Conservation (phyloP, 257 asterid genomes). For the Sherardia arvensis region DNA sequence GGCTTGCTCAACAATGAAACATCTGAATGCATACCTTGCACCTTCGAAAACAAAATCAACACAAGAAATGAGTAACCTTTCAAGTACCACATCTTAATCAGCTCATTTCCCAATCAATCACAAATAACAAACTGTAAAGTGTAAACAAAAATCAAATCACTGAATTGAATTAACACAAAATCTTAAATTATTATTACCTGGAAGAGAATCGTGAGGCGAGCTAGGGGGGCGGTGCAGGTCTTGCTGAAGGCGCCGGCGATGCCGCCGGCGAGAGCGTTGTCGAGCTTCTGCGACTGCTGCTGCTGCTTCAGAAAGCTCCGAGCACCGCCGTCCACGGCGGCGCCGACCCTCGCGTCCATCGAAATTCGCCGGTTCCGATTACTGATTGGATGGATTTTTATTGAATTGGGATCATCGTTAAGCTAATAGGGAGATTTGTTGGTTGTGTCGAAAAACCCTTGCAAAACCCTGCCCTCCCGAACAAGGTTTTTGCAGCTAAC, state of each 20-base stretch:
- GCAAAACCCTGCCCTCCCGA: not conserved
- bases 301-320: constrained; percentile 42
- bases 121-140: not conserved
- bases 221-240: constrained; percentile 90
- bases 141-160: no score
- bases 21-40: constrained; percentile 95
- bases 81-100: no score
- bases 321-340: constrained; percentile 64
- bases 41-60: constrained; percentile 22
- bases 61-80: not conserved
- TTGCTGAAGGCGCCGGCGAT: constrained; percentile 95
- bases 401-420: not conserved
- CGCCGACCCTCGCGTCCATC: constrained; percentile 84
- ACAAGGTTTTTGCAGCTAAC: not conserved
- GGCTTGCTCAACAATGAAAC: constrained; percentile 68
- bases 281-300: constrained; percentile 58
- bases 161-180: no score
- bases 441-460: constrained; percentile 13
- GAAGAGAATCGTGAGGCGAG: constrained; percentile 88
- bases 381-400: not conserved
- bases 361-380: not conserved
- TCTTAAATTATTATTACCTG: no score
- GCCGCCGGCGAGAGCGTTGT: constrained; percentile 87
- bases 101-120: not conserved
- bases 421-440: not conserved